A percentile compares a stretch with the other conserved stretches of the same genome.
phyloP scores from a whole-genome alignment of 2,329 filamentous ascomycete genomes.

The Penicillium sclerotigenum region DNA sequence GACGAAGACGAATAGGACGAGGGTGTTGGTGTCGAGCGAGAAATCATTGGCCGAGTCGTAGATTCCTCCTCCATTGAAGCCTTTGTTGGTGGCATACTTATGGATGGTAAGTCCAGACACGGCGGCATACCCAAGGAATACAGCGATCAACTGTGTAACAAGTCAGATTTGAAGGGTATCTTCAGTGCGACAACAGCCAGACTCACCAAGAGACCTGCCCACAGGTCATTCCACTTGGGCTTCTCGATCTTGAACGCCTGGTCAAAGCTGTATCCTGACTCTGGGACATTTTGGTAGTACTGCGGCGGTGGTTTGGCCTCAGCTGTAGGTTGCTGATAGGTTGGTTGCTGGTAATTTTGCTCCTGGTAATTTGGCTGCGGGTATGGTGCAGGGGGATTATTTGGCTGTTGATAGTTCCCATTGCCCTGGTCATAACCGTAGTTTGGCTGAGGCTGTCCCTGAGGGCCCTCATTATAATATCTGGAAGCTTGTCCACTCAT shows the following conservation, averaged over 20 bases:
- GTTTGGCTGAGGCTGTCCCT: constrained; percentile 15
- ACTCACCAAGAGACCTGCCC: constrained; percentile 75
- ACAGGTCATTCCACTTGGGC: constrained; percentile 87
- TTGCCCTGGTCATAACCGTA: constrained; percentile 17
- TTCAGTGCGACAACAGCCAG: not conserved
- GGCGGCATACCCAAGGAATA: constrained; percentile 69
- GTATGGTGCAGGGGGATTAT: not conserved
- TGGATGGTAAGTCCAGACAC: constrained; percentile 73
- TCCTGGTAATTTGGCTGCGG: constrained; percentile 1
- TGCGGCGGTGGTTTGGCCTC: constrained; percentile 23
- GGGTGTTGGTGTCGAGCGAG: constrained; percentile 74
- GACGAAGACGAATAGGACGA: constrained; percentile 79
- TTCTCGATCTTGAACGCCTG: constrained; percentile 76
- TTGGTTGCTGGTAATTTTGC: constrained; percentile 3
- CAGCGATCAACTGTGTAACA: constrained; percentile 59
- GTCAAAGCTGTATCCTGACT: constrained; percentile 57
- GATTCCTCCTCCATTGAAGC: constrained; percentile 67
- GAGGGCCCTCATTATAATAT: constrained; percentile 33
- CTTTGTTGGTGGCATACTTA: constrained; percentile 65
- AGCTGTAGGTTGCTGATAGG: constrained; percentile 12
- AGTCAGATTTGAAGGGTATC: not conserved
- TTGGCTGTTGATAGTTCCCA: constrained; percentile 16
- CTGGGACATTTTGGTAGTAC: constrained; percentile 27
- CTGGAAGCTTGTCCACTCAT: constrained; percentile 40
- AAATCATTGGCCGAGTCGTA: constrained; percentile 66